Percentiles rank a stretch among this genome's conserved stretches.
Conservation (phyloP, 1,284 basidiomycete species). For the Cystobasidium sp. region DNA sequence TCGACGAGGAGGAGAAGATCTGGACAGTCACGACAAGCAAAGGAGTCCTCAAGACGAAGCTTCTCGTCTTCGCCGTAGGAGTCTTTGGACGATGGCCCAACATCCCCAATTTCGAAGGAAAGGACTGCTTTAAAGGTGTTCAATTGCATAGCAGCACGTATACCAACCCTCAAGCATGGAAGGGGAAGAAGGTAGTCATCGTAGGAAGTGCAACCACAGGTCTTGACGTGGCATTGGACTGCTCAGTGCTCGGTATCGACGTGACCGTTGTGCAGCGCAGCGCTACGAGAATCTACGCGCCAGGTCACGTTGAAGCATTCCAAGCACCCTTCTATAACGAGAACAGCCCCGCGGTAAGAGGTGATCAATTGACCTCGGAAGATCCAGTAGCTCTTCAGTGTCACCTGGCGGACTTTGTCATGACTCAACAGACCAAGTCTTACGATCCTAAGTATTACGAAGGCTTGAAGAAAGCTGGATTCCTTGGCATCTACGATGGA, state of each 20-base stretch:
- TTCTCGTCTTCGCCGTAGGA: conserved; percentile 26
- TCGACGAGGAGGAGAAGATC: conserved; percentile 4
- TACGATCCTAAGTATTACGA: conserved; percentile 33
- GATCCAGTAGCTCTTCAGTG: conserved; percentile 25
- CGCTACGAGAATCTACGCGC: conserved; percentile 27
- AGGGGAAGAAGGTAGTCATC: conserved; percentile 32
- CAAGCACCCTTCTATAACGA: conserved; percentile 35
- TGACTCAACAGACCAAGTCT: not conserved
- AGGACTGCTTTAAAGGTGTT: conserved; percentile 21
- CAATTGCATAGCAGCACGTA: conserved; percentile 20
- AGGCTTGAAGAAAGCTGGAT: conserved; percentile 34
- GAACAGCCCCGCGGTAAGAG: not conserved
- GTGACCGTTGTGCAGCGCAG: conserved; percentile 32
- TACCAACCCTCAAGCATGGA: conserved; percentile 35
- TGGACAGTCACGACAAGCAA: conserved; percentile 2
- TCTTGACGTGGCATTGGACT: conserved; percentile 31
- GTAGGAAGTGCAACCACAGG: conserved; percentile 30
- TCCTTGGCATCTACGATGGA: conserved; percentile 10
- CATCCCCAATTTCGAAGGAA: conserved; percentile 2
- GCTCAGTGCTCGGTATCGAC: conserved; percentile 26
- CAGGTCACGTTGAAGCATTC: conserved; percentile 7
- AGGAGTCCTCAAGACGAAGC: not conserved
- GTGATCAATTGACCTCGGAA: conserved; percentile 24
- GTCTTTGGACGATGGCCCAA: conserved; percentile 28
- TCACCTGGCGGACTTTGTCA: not conserved